Base-by-base conservation (phyloP, 768 basidiomycete species). In the Amanita molliuscula region DNA sequence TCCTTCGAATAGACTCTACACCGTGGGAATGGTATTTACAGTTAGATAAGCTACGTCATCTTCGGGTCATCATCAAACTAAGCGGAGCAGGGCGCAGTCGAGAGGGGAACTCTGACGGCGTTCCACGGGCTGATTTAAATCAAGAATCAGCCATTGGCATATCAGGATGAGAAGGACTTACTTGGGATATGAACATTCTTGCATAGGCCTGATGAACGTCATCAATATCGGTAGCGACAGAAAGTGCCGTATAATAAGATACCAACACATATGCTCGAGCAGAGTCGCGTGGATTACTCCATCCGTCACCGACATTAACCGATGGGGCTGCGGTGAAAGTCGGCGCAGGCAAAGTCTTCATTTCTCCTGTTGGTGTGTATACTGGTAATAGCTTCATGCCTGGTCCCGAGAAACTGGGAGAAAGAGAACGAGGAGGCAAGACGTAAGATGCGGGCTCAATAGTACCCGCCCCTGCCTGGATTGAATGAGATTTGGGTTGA, bases 261-360 rank as follows among this genome's bases (percentile, higher is more conserved):
- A 64, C 72, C 49, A 59, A 73, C 72, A 78, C 79, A 59, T 74
- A 79, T 21, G 79, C 81, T 23, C 66, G 61, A 9, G 61, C 71
- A 9, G 70, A 81, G 65, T 95, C 93, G 3, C 69, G 66, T 13
- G 77, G 53, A 60, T 91, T 83, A 50, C 69, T 68, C 92, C 92
- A 95, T 35, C 92, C 92, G 31, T 66, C 69, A 3, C 91, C 92
- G 4, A 76, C 77, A 26, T 58, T 62, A 4, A 72, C 70, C 26
- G 70, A 71, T 18, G 77, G 74, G 8, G 76, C 76, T 26, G 73
- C 63, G 2, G 81, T 77, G 61, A 83, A 82, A 9, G 78, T 81
- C 11, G 83, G 83, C 31, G 67, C 77, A 36, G 75, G 71, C 28
- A 88, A 68, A 20, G 82, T 81, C 50, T 77, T 74, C 50, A 87